Base-by-base conservation (phyloP, 495 filamentous ascomycete species). In the Neurospora sp. region DNA sequence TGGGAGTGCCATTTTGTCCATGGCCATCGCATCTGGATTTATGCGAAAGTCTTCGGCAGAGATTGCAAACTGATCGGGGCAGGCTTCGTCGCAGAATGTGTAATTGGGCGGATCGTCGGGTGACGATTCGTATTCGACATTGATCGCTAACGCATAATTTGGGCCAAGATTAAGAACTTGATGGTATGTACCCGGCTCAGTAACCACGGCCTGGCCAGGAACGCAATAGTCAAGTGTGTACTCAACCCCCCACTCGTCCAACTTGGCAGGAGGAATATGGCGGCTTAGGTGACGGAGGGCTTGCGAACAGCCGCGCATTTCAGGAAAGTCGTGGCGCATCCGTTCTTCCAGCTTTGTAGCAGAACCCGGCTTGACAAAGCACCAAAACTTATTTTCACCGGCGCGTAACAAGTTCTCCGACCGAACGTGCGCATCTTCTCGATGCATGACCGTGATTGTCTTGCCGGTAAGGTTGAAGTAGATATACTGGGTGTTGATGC, bases 311-410 rank as follows among this genome's bases (percentile, higher is more conserved):
- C 44, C 40, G 39, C 77, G 79, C 78, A 81, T 81, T 66, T 75
- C 72, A 1, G 75, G 78, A 39, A 79, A 81, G 20, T 71, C 74
- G 42, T 69, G 5, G 8, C 72, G 73, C 78, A 81, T 74, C 38
- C 69, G 42, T 48, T 79, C 74, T 39, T 81, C 79, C 41, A 81
- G 69, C 39, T 71, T 79, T 9, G 41, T 73, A 27, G 76, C 69
- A 23, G 70, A 78, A 31, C 72, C 73, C 4, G 79, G 79, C 69
- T 81, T 81, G 69, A 81, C 71, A 73, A 81, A 81, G 42, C 79
- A 81, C 79, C 79, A 81, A 39, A 81, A 80, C 75, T 81, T 81
- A 54, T 80, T 78, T 69, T 79, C 72, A 14, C 79, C 79, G 5
- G 77, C 79, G 5, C 79, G 77, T 18, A 81, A 78, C 20, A 81